phyloP scores from a whole-genome alignment of 129 eudicot genomes.

The Rutidosis leptorrhynchoides region DNA sequence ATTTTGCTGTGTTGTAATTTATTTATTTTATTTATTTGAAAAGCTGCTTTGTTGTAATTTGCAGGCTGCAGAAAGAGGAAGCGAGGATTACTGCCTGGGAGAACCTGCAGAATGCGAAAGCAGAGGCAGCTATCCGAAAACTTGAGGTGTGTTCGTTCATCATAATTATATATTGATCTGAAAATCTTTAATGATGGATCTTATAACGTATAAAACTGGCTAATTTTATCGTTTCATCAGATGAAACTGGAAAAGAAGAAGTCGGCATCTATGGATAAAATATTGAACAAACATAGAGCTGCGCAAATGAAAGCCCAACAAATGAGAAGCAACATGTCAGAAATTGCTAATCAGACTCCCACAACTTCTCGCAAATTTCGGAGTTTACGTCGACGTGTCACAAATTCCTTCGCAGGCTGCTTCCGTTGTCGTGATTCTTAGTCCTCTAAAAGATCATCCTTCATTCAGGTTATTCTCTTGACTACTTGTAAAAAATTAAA shows the following conservation, averaged over 20 bases:
- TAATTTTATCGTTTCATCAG: constrained; percentile 33
- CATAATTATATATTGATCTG: not conserved
- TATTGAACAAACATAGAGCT: constrained; percentile 65
- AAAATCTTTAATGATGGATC: constrained; percentile 1
- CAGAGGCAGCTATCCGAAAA: constrained; percentile 77
- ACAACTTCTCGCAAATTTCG: constrained; percentile 32
- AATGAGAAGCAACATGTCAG: constrained; percentile 50
- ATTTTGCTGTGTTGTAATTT: constrained; percentile 13
- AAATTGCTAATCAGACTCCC: constrained; percentile 23
- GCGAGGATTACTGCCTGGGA: constrained; percentile 96
- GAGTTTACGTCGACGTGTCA: constrained; percentile 28
- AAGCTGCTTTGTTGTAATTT: constrained; percentile 19
- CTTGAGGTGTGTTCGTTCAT: constrained; percentile 63
- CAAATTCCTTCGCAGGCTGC: constrained; percentile 40
- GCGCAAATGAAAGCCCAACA: constrained; percentile 69
- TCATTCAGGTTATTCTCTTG: constrained; percentile 24
- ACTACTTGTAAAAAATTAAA: no score
- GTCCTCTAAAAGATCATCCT: constrained; percentile 21
- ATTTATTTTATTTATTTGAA: no score
- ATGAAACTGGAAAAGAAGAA: constrained; percentile 89
- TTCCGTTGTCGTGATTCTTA: constrained; percentile 33
- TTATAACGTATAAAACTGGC: not conserved
- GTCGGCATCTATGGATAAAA: constrained; percentile 78
- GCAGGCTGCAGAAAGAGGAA: constrained; percentile 78
- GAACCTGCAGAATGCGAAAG: constrained; percentile 91